Percentiles rank a stretch among this genome's conserved stretches.
Evolutionary conservation across 2,329 filamentous ascomycete species (phyloP).

Genomic region (Verticillium longisporum): DNA sequence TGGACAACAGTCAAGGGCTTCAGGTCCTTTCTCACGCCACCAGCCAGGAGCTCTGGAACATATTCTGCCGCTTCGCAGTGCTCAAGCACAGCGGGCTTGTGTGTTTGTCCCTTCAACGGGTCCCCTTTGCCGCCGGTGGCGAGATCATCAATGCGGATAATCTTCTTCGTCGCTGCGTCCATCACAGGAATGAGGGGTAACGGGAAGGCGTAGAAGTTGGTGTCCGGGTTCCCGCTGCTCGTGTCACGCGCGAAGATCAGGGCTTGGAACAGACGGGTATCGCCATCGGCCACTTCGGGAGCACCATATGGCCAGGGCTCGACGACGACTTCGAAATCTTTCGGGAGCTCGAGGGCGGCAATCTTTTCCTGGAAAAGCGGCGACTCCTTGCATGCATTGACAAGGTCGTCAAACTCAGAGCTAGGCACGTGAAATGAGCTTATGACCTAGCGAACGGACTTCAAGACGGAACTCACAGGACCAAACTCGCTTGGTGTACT

Average conservation of each 20-base stretch:
- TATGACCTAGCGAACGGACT: background rate
- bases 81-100: background rate
- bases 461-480: conserved; percentile 16
- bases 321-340: conserved; percentile 28
- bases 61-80: conserved; percentile 15
- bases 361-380: conserved; percentile 23
- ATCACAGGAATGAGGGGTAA: conserved; percentile 38
- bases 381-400: conserved; percentile 19
- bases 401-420: conserved; percentile 25
- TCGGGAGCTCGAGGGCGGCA: conserved; percentile 15
- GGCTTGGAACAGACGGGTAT: conserved; percentile 23
- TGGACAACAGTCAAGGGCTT: conserved; percentile 58
- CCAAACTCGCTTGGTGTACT: conserved; percentile 21
- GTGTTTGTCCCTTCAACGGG: background rate
- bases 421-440: background rate
- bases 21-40: conserved; percentile 37
- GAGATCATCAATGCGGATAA: conserved; percentile 25
- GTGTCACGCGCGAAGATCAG: conserved; percentile 24
- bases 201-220: conserved; percentile 43
- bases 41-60: conserved; percentile 31
- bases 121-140: conserved; percentile 24
- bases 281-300: conserved; percentile 20
- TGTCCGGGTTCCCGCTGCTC: conserved; percentile 26
- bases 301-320: conserved; percentile 35
- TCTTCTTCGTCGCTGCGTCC: conserved; percentile 19